Base-by-base conservation (phyloP, 148 eudicot genomes). In the Chenopodium album region DNA sequence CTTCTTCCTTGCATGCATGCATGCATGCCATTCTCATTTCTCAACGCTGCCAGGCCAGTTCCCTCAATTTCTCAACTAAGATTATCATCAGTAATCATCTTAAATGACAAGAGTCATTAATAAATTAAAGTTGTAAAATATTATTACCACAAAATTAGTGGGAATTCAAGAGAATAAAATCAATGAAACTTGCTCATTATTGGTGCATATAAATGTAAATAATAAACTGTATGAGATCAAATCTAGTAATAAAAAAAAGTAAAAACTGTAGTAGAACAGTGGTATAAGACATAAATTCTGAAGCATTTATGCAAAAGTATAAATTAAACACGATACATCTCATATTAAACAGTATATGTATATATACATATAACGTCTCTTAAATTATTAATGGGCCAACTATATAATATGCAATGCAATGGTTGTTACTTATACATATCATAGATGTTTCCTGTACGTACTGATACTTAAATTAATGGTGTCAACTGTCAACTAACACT, bases 341-440 rank as follows among this genome's bases (percentile, higher is more conserved):
- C 5, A 29, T 9, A 4, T 17, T 16, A 34, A 50, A 50, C 54
- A 50, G 16, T 50, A 50, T 13, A 32, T 69, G 6, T 31, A 31
- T 31, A 31, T 1, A 1, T 31, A 31, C 2, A 31, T 31, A 66
- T 34, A 60, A 71, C 50, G 52, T 71, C 54, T 44, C 50, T 41
- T 71, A 12, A 29, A 41, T 19, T 71, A 41, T 19, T 71, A 71
- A 71, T 71, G 75, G 75, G 52, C 52, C 75, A 71, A 26, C 71
- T 67, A 67, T 28, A 23, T 4, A 64, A 9, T 63, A 63, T 22
- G 68, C 2, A 56, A 16, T 56, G 7, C 4, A 67, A 26, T 67
- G 71, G 4, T 67, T 29, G 71, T 67, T 67, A 67, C 1, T 65
- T n/a, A 65, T 26, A 5, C 14, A 65, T 26, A 56, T 54, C 22